Percentiles rank a stretch among this genome's conserved stretches.
phyloP scores from a whole-genome alignment of 2,329 filamentous ascomycete genomes.

The Aspergillus bombycis region DNA sequence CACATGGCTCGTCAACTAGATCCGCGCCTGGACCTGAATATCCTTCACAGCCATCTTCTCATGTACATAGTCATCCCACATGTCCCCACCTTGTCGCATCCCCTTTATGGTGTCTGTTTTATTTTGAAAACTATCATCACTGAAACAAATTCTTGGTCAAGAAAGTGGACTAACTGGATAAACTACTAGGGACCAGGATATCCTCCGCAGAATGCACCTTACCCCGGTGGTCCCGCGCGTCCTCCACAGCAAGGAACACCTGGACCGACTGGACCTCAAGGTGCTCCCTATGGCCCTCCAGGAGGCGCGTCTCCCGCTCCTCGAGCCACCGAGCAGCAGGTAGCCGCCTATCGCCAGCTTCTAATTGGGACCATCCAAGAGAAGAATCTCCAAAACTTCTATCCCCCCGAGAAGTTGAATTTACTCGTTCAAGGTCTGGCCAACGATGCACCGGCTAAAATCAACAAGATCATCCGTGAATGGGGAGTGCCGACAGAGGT shows the following conservation, averaged over 20 bases:
- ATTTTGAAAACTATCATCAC: constrained; percentile 2
- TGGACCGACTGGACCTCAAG: constrained; percentile 27
- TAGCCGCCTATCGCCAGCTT: constrained; percentile 59
- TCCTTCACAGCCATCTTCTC: constrained; percentile 36
- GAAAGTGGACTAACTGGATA: constrained; percentile 12
- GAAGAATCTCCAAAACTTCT: constrained; percentile 62
- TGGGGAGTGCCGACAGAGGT: constrained; percentile 63
- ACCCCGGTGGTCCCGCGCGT: constrained; percentile 29
- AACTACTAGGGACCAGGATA: constrained; percentile 27
- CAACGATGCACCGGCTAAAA: constrained; percentile 44
- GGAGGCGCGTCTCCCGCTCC: constrained; percentile 33
- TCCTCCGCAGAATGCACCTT: constrained; percentile 37
- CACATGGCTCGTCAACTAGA: constrained; percentile 40
- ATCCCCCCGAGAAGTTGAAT: constrained; percentile 55
- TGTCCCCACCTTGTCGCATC: constrained; percentile 7
- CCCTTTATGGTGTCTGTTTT: constrained; percentile 9
- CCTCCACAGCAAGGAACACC: constrained; percentile 30
- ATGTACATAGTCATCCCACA: constrained; percentile 36
- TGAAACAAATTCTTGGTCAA: neutral
- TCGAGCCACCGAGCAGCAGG: constrained; percentile 53
- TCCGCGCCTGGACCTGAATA: constrained; percentile 36
- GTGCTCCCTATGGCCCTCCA: constrained; percentile 33
- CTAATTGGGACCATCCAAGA: constrained; percentile 61
- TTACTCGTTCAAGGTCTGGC: constrained; percentile 35
- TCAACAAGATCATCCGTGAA: constrained; percentile 59